phyloP scores from a whole-genome alignment of 768 basidiomycete species.

The Tulasnella sp. region DNA sequence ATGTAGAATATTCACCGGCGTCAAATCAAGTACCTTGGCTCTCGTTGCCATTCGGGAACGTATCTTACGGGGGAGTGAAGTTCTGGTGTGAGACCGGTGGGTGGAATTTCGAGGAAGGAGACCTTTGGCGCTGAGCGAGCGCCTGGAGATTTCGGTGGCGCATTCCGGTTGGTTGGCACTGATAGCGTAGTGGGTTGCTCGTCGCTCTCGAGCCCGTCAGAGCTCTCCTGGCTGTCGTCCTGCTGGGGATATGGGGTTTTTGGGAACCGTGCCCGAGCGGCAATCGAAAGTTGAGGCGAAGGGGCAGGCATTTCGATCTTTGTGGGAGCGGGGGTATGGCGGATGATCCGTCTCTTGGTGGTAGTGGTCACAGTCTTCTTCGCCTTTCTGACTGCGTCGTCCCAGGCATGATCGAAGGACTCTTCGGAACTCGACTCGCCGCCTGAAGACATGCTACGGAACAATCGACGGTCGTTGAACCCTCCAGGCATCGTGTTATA shows the following conservation, averaged over 20 bases:
- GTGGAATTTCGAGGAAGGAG: background rate
- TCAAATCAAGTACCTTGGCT: background rate
- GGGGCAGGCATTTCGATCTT: conserved; percentile 1
- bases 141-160: background rate
- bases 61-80: background rate
- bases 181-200: background rate
- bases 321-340: background rate
- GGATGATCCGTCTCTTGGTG: conserved; percentile 18
- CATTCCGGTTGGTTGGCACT: background rate
- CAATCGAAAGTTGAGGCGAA: background rate
- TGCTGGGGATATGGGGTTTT: background rate
- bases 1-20: background rate
- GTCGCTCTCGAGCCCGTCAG: background rate
- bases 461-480: conserved; percentile 1
- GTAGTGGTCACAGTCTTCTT: conserved; percentile 17
- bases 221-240: conserved; percentile 7
- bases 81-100: background rate
- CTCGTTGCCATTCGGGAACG: background rate
- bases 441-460: background rate
- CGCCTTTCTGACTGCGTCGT: conserved; percentile 8
- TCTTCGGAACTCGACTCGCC: conserved; percentile 12
- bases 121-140: background rate
- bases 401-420: conserved; percentile 12
- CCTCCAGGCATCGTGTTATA: conserved; percentile 2
- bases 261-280: background rate